These are phyloP conservation scores for Conticribra weissflogii DNA, from an alignment of 108 stramenopile genomes.

Conservation along the genomic window DNA sequence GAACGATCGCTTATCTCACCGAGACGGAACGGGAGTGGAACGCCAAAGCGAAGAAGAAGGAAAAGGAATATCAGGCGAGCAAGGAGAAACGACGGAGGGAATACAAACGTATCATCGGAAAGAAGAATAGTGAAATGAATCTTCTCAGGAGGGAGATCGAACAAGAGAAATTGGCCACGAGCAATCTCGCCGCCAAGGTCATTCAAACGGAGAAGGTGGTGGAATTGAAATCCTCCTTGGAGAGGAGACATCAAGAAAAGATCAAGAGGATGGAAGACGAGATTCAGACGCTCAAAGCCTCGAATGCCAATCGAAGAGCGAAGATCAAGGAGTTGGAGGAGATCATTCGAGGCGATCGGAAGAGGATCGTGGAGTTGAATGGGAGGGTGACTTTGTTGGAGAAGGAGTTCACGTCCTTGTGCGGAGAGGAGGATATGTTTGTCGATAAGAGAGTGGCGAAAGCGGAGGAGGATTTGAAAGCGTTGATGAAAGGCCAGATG, in stretches of 20 bases:
- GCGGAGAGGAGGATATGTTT: slow-evolving; percentile 35
- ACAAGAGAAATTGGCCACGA: slow-evolving; percentile 45
- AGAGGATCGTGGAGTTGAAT: slow-evolving; percentile 34
- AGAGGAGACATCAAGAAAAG: slow-evolving; percentile 21
- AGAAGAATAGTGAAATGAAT: slow-evolving; percentile 42
- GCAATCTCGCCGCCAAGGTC: slow-evolving; percentile 39
- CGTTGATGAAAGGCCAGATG: slow-evolving; percentile 23
- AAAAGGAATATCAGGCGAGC: slow-evolving; percentile 37
- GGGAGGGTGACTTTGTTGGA: slow-evolving; percentile 17
- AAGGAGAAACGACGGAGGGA: slow-evolving; percentile 31
- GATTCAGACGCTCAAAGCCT: slow-evolving; percentile 16
- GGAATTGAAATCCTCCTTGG: slow-evolving; percentile 17
- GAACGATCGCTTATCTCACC: slow-evolving; percentile 26
- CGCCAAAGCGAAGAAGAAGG: slow-evolving; percentile 35
- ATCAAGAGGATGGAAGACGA: slow-evolving; percentile 35
- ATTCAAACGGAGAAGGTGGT: slow-evolving; percentile 42
- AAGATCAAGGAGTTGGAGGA: slow-evolving; percentile 42
- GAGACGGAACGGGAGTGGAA: slow-evolving; percentile 35
- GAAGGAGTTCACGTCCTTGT: slow-evolving; percentile 15
- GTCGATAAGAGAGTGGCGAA: slow-evolving; percentile 23
- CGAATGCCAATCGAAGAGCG: slow-evolving; percentile 18
- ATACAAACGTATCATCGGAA: slow-evolving; percentile 31
- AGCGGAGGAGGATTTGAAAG: slow-evolving; percentile 33
- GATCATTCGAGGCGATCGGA: slow-evolving; percentile 19
- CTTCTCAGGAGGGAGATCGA: slow-evolving; percentile 23